Base-by-base conservation (phyloP, 2,329 filamentous ascomycete species). In the Aspergillus quadricinctus region DNA sequence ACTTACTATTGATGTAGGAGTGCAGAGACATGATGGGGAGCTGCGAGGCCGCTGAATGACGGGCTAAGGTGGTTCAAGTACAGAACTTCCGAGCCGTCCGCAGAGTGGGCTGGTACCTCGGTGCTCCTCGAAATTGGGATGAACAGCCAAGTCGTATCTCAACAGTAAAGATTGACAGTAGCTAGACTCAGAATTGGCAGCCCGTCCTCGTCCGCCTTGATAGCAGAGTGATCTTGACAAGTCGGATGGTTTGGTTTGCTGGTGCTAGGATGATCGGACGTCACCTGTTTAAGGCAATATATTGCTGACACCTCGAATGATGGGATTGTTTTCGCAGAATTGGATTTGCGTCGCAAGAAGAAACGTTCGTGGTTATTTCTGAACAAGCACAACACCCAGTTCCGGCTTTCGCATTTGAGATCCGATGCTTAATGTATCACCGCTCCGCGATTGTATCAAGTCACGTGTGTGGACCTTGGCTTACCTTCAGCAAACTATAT, bases 1-100 rank as follows among this genome's bases (percentile, higher is more conserved):
- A 66, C 78, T 71, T 68, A 83, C 80, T 81, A 64, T 82, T 81
- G 60, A 83, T 76, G 70, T 81, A 82, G 58, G 70, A 60, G 62
- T 80, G 76, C 49, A 83, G 77, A 66, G 81, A 83, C 81, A 83
- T 83, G 59, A 55, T 64, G 69, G 57, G 45, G 21, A 35, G 27
- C 23, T 41, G 48, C 27, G 48, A 35, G 19, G 28, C 48, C 48
- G 23, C 19, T 35, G 27, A 35, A 49, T 25, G 43, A 46, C 19
- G 21, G 21, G 14, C 14, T 7, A 46, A 27, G 9, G 1, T 7
- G 10, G 21, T 14, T 46, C 11, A 46, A 25, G 21, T 11, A 46
- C 11, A 45, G 23, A 19, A 45, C 6, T 7, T 45, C 41, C 41
- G 19, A 21, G 21, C 6, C 43, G 23, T 40, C 49, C 29, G 31